Percentiles rank a stretch among this genome's conserved stretches.
Conservation (phyloP, 305 asterid genomes). For the Euphrasia arctica region DNA sequence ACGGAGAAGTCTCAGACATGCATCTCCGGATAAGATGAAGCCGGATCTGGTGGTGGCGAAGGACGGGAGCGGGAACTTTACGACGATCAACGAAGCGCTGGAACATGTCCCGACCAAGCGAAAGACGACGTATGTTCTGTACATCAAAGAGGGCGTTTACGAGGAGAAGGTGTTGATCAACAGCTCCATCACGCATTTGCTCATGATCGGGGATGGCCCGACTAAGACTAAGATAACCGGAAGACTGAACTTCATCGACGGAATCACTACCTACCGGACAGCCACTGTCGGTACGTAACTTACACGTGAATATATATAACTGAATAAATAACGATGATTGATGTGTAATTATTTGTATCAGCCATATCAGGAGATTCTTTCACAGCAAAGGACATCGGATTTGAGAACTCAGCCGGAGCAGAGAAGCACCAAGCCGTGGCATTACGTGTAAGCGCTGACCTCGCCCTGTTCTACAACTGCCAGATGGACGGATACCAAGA, state of each 20-base stretch:
- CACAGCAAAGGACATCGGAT: constrained; percentile 60
- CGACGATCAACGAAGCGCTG: constrained; percentile 56
- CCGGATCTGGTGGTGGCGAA: constrained; percentile 50
- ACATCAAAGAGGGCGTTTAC: constrained; percentile 59
- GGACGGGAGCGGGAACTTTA: constrained; percentile 51
- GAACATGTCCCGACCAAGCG: constrained; percentile 31
- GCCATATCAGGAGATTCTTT: constrained; percentile 69
- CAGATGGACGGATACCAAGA: constrained; percentile 80
- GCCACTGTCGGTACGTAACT: constrained; percentile 60
- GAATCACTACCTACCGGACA: constrained; percentile 44
- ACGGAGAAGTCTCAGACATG: constrained; percentile 33
- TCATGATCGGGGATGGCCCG: constrained; percentile 67
- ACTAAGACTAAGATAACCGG: constrained; percentile 70
- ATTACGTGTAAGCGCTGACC: constrained; percentile 63
- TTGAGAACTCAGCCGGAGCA: constrained; percentile 59
- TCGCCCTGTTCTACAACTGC: constrained; percentile 56
- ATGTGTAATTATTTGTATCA: constrained; percentile 20
- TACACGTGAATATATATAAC: neutral
- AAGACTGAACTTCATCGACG: constrained; percentile 47
- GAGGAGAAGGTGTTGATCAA: constrained; percentile 40
- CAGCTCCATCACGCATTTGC: constrained; percentile 28
- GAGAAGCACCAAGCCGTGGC: constrained; percentile 78
- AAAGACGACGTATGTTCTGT: constrained; percentile 35
- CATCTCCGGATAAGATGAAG: constrained; percentile 27
- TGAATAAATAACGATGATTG: neutral